Base-by-base conservation (phyloP, 805 yeast species). In the Debaryomyces tyrocola region DNA sequence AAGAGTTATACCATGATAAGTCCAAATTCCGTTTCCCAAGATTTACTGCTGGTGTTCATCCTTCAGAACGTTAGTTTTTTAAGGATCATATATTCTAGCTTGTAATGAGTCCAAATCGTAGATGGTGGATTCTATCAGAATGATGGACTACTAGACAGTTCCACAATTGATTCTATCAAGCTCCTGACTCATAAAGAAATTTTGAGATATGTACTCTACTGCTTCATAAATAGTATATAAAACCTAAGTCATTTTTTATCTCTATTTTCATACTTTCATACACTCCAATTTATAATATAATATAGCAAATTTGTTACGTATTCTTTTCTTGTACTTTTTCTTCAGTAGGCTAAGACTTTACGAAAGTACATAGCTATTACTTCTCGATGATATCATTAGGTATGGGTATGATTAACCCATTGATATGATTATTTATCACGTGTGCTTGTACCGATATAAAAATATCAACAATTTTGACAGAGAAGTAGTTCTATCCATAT, bases 11-110 rank as follows among this genome's bases (percentile, higher is more conserved):
- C 57, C 58, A 71, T 49, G 77, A 73, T 57, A 69, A 73, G 56
- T 66, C 75, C 41, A 73, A 73, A 62, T 55, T 64, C 56, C 65
- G 78, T 51, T 68, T 73, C 57, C 76, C 77, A 20, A 62, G 63
- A 49, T 73, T 62, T 56, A 65, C 65, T 33, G 75, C 76, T 15
- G 77, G 77, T 33, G 59, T 59, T 14, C 59, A 62, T 35, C 71
- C 76, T 15, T 62, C 57, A 60, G 70, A 60, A 41, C 51, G 43
- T 38, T 48, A 37, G n/a, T n/a, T 8, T 31, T 8, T 31, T 31
- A 14, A 4, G 17, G 34, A 31, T 31, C 17, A 24, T 10, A n/a
- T 14, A n/a, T 31, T n/a, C 34, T 31, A 31, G 17, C 17, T 31
- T 31, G 33, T 31, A 12, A 11, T 31, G 17, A 31, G 17, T 31